A percentile compares a stretch with the other conserved stretches of the same genome.
These are phyloP conservation scores for Sphagnum tenellum DNA, from an alignment of 225 moss, liverwort and hornwort genomes.

Conservation along the genomic window DNA sequence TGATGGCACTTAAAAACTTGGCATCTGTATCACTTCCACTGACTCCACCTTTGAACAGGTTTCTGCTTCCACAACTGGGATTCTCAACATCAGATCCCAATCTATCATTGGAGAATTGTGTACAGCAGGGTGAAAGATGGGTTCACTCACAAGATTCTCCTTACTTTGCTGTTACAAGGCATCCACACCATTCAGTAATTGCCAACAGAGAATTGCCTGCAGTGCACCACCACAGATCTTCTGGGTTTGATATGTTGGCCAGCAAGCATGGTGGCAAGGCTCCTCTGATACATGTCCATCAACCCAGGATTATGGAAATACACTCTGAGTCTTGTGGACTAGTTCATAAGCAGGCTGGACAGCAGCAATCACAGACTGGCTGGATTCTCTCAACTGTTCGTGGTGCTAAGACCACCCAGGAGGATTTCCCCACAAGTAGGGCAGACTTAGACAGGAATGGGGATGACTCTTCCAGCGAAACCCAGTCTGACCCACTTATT, in stretches of 20 bases:
- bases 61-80: constrained; percentile 11
- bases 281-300: too few relatives aligned
- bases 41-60: constrained; percentile 27
- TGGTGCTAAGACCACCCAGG: constrained; percentile 17
- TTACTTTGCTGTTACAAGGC: too few relatives aligned
- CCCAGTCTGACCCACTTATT: constrained; percentile 82
- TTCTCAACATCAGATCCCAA: constrained; percentile 4
- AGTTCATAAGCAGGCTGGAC: not conserved
- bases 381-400: constrained; percentile 21
- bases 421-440: constrained; percentile 13
- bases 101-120: too few relatives aligned
- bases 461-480: constrained; percentile 85
- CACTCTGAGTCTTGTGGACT: too few relatives aligned
- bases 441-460: constrained; percentile 22
- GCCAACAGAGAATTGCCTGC: constrained; percentile 4
- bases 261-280: constrained; percentile 8
- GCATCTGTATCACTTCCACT: constrained; percentile 23
- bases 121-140: too few relatives aligned
- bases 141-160: too few relatives aligned
- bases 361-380: constrained; percentile 22
- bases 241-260: not conserved
- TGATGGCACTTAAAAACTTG: constrained; percentile 51
- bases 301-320: too few relatives aligned
- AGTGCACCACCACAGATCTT: constrained; percentile 5
- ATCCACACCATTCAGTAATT: too few relatives aligned